Evolutionary conservation across 139 green algal genomes (phyloP).

Genomic region (Picochlorum sp.): DNA sequence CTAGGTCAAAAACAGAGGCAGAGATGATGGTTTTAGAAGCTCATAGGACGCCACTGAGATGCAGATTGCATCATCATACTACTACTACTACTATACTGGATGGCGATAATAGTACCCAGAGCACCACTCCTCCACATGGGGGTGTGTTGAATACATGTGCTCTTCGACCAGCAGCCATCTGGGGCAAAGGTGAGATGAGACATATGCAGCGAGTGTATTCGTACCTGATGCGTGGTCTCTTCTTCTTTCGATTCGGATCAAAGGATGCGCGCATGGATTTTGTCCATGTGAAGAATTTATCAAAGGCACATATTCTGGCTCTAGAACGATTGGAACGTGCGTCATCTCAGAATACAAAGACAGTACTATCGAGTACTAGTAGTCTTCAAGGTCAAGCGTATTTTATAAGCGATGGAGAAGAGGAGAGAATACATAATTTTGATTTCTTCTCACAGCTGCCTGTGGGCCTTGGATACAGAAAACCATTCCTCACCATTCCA

Average conservation of each 20-base stretch:
- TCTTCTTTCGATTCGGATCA: constrained; percentile 14
- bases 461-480: constrained; percentile 18
- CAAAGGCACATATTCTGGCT: constrained; percentile 12
- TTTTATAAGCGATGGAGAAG: constrained; percentile 13
- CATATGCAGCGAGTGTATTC: constrained; percentile 29
- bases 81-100: too few relatives aligned
- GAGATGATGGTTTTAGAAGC: constrained; percentile 31
- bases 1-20: constrained; percentile 24
- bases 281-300: constrained; percentile 32
- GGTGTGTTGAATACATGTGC: constrained; percentile 27
- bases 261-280: constrained; percentile 15
- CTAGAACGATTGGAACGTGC: constrained; percentile 3
- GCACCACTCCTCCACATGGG: neutral
- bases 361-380: neutral
- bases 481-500: constrained; percentile 7
- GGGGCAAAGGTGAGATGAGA: constrained; percentile 28
- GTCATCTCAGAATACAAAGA: neutral
- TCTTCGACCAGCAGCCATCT: constrained; percentile 33
- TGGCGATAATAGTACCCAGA: too few relatives aligned
- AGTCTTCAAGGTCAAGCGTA: constrained; percentile 23
- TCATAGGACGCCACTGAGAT: constrained; percentile 3
- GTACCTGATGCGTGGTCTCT: constrained; percentile 11
- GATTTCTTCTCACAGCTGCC: constrained; percentile 22
- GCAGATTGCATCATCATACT: too few relatives aligned
- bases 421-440: constrained; percentile 24